Evolutionary conservation across 805 yeast genomes (phyloP).

Genomic region (Candida xyloterini): DNA sequence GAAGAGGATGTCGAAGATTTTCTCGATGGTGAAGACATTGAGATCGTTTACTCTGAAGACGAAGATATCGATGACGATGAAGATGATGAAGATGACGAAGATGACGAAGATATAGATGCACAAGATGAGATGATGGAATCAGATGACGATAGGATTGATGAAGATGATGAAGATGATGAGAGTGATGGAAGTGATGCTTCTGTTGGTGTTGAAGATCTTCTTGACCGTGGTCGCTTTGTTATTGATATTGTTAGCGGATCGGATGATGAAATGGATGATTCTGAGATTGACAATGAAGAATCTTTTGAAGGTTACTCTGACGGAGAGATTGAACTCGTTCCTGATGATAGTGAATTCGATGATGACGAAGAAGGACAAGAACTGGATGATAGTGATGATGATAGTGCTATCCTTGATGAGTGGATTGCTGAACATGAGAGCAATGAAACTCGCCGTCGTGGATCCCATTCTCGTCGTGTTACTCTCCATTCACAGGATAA

Average conservation of each 20-base stretch:
- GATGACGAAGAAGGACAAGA: conserved; percentile 28
- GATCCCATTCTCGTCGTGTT: conserved; percentile 2
- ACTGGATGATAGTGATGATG: conserved; percentile 25
- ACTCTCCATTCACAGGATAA: conserved; percentile 6
- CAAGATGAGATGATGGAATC: conserved; percentile 12
- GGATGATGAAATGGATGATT: conserved; percentile 22
- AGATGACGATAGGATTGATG: conserved; percentile 21
- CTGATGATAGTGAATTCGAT: conserved; percentile 16
- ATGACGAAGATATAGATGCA: conserved; percentile 10
- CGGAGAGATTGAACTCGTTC: conserved; percentile 18
- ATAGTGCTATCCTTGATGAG: conserved; percentile 31
- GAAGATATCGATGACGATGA: conserved; percentile 19
- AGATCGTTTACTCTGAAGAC: conserved; percentile 29
- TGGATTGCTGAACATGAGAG: conserved; percentile 33
- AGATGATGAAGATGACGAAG: conserved; percentile 36
- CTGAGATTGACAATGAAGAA: conserved; percentile 23
- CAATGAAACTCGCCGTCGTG: conserved; percentile 21
- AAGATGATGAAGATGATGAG: conserved; percentile 24
- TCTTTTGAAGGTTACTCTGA: conserved; percentile 22
- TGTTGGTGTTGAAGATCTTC: conserved; percentile 24
- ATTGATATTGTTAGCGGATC: conserved; percentile 31
- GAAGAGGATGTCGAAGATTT: conserved; percentile 32
- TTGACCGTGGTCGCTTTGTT: conserved; percentile 27
- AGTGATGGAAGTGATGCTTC: conserved; percentile 18
- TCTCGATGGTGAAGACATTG: conserved; percentile 33